Percentiles rank a stretch among this genome's conserved stretches.
Conservation (phyloP, 2,329 filamentous ascomycete species). For the Hymenoscyphus scutula region DNA sequence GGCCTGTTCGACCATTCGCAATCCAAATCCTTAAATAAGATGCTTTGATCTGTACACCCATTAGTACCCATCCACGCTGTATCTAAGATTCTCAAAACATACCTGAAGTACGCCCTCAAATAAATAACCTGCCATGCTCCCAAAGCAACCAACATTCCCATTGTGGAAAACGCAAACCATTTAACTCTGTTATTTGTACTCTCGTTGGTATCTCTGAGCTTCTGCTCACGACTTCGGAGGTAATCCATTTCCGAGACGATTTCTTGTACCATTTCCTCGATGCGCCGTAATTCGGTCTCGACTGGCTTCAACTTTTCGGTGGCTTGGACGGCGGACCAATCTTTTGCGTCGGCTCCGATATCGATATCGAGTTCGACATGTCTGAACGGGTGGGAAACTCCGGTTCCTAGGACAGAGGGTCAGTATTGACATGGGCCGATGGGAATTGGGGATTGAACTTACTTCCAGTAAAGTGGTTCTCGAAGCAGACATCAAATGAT, state of each 20-base stretch:
- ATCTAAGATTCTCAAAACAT: constrained; percentile 30
- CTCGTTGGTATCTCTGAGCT: constrained; percentile 96
- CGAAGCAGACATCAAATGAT: constrained; percentile 95
- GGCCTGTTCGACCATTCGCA: constrained; percentile 10
- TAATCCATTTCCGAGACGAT: constrained; percentile 97
- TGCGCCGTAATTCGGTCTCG: constrained; percentile 87
- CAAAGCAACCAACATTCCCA: constrained; percentile 82
- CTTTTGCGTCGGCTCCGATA: constrained; percentile 64
- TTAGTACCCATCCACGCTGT: constrained; percentile 20
- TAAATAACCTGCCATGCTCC: constrained; percentile 98
- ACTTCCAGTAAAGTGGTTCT: constrained; percentile 75
- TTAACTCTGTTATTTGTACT: constrained; percentile 98
- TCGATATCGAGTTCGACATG: constrained; percentile 52
- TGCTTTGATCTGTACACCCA: constrained; percentile 57
- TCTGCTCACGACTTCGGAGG: constrained; percentile 84
- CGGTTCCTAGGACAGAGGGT: constrained; percentile 20
- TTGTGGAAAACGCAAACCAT: constrained; percentile 95
- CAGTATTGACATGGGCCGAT: neutral
- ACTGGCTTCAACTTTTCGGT: constrained; percentile 97
- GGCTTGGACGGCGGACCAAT: constrained; percentile 95
- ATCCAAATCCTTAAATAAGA: constrained; percentile 52
- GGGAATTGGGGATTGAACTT: constrained; percentile 40
- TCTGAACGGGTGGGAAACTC: constrained; percentile 49
- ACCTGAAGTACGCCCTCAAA: constrained; percentile 94
- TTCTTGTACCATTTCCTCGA: constrained; percentile 87